Evolutionary conservation across 192 early-diverging fungal species (phyloP).

Genomic region (Coemansia sp.): DNA sequence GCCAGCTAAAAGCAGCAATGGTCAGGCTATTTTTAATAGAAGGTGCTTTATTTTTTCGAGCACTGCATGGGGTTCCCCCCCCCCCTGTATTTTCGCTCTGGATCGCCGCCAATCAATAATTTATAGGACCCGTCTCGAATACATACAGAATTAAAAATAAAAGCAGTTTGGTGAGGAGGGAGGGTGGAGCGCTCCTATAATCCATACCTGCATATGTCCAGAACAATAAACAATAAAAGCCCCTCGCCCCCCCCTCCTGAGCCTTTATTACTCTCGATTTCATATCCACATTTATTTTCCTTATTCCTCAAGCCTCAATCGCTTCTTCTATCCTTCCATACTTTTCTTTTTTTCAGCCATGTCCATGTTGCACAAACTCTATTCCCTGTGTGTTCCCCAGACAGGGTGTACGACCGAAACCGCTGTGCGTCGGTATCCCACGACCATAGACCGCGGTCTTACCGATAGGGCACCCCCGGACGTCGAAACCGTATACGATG

Average conservation of each 20-base stretch:
- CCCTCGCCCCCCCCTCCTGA: no score
- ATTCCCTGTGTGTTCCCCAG: slow-evolving; percentile 21
- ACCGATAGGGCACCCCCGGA: slow-evolving; percentile 34
- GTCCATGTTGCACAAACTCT: slow-evolving; percentile 9
- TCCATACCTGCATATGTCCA: no score
- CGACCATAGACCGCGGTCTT: slow-evolving; percentile 13
- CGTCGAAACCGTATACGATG: slow-evolving; percentile 70
- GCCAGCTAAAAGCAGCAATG: no score
- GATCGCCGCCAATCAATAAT: neutral
- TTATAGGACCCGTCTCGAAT: neutral
- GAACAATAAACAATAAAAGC: no score
- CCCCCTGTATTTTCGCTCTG: neutral
- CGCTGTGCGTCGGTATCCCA: slow-evolving; percentile 29
- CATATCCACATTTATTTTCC: neutral
- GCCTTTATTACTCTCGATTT: no score
- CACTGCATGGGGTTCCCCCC: no score
- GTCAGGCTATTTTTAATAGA: no score
- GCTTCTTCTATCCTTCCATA: neutral
- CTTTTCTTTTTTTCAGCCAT: neutral
- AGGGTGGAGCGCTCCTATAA: no score
- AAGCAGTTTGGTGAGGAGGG: no score
- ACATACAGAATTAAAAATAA: neutral
- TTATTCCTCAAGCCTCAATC: neutral
- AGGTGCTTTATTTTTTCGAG: no score
- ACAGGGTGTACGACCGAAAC: slow-evolving; percentile 24